Conservation (phyloP, 352 stramenopile genomes). For the Phytophthora quininea region DNA sequence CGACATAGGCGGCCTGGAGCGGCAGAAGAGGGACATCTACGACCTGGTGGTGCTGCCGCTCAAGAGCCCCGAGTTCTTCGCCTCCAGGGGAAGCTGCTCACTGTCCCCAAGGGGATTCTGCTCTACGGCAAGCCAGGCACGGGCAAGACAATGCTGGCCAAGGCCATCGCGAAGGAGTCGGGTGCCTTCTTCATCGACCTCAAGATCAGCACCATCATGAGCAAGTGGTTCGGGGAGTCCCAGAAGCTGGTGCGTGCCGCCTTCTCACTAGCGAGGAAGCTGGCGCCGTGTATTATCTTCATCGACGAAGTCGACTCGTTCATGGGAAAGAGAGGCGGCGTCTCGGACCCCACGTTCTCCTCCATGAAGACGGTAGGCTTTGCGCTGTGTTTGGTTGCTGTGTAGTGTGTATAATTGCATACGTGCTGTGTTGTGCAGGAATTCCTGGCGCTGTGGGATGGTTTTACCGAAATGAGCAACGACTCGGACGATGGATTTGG, state of each 20-base stretch:
- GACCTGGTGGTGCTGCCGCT: conserved; percentile 95
- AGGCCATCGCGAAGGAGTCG: conserved; percentile 96
- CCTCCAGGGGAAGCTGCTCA: conserved; percentile 84
- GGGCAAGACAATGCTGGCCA: conserved; percentile 93
- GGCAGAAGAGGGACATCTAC: conserved; percentile 96
- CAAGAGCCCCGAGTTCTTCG: conserved; percentile 92
- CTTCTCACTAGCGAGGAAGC: conserved; percentile 94
- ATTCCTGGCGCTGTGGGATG: conserved; percentile 98
- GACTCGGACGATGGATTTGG: conserved; percentile 72
- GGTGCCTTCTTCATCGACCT: conserved; percentile 90
- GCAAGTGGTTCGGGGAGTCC: conserved; percentile 91
- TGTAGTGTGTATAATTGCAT: conserved; percentile 14
- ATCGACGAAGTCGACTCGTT: conserved; percentile 98
- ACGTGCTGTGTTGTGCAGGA: conserved; percentile 56
- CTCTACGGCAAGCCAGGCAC: conserved; percentile 85
- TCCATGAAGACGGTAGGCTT: conserved; percentile 87
- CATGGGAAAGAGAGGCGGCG: conserved; percentile 86
- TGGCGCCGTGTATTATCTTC: conserved; percentile 97
- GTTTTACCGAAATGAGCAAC: conserved; percentile 87
- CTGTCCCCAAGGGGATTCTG: conserved; percentile 87
- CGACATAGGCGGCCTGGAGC: conserved; percentile 96
- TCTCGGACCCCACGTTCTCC: conserved; percentile 80
- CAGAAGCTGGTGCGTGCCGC: conserved; percentile 94
- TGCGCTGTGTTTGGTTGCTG: background rate
- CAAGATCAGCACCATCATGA: conserved; percentile 92